Conservation (phyloP, 176 grass and related monocot genomes). For the Oryza nivara region DNA sequence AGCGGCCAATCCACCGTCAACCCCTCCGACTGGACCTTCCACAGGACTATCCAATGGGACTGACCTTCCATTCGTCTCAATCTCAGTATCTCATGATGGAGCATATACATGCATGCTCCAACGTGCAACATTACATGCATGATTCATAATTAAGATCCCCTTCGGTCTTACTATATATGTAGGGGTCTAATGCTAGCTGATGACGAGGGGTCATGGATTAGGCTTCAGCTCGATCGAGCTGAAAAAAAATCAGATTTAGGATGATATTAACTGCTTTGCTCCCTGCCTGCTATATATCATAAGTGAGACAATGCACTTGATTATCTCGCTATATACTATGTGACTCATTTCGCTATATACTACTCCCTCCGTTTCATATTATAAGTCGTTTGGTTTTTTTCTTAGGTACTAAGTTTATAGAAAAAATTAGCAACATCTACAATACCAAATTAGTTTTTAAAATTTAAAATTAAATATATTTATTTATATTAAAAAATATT, state of each 20-base stretch:
- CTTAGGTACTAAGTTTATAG: too few species aligned
- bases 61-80: slow-evolving; percentile 22
- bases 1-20: slow-evolving; percentile 69
- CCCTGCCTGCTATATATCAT: background rate
- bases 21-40: slow-evolving; percentile 61
- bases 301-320: too few species aligned
- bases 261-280: background rate
- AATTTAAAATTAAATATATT: too few species aligned
- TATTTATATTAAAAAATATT: too few species aligned
- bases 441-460: too few species aligned
- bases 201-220: background rate
- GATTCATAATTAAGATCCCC: background rate
- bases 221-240: background rate
- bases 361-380: too few species aligned
- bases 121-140: background rate
- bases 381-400: too few species aligned
- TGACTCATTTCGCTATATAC: too few species aligned
- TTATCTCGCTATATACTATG: background rate
- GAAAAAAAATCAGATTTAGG: background rate
- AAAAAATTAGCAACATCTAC: too few species aligned
- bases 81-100: background rate
- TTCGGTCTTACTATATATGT: background rate
- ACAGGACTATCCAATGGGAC: slow-evolving; percentile 71
- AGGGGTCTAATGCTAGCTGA: background rate
- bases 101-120: background rate